Evolutionary conservation across 345 rosid genomes (phyloP).

Genomic region (Boechera retrofracta): DNA sequence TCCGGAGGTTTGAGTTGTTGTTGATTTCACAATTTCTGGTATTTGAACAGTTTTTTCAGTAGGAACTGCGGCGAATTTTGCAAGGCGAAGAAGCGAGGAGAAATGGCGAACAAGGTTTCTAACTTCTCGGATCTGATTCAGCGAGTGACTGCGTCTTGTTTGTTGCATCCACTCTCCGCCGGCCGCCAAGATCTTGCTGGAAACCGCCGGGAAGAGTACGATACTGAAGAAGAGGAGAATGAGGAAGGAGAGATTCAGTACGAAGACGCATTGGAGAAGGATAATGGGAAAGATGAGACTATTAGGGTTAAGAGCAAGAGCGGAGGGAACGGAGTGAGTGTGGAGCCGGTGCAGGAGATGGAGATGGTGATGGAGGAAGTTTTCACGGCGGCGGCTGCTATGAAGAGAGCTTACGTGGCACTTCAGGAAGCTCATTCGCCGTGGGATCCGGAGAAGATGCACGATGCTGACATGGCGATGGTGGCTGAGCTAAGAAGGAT

Average conservation of each 20-base stretch:
- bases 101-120: conserved; percentile 69
- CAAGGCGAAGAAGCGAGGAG: conserved; percentile 59
- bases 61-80: conserved; percentile 46
- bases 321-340: conserved; percentile 30
- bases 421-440: conserved; percentile 95
- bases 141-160: conserved; percentile 83
- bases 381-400: conserved; percentile 68
- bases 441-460: conserved; percentile 94
- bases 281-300: conserved; percentile 33
- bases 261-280: conserved; percentile 40
- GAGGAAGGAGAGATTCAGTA: conserved; percentile 50
- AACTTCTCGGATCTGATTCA: conserved; percentile 89
- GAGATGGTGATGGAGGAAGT: conserved; percentile 69
- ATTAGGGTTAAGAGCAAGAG: conserved; percentile 21
- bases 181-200: conserved; percentile 55
- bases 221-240: conserved; percentile 43
- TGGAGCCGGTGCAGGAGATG: conserved; percentile 58
- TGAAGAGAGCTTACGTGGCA: conserved; percentile 76
- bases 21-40: neutral
- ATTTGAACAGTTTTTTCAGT: neutral
- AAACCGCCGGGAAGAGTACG: conserved; percentile 41
- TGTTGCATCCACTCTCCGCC: conserved; percentile 83
- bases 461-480: conserved; percentile 80
- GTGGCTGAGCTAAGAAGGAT: conserved; percentile 80
- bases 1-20: neutral